Conservation (phyloP, 176 grass and related monocot species). For the Zea luxurians region DNA sequence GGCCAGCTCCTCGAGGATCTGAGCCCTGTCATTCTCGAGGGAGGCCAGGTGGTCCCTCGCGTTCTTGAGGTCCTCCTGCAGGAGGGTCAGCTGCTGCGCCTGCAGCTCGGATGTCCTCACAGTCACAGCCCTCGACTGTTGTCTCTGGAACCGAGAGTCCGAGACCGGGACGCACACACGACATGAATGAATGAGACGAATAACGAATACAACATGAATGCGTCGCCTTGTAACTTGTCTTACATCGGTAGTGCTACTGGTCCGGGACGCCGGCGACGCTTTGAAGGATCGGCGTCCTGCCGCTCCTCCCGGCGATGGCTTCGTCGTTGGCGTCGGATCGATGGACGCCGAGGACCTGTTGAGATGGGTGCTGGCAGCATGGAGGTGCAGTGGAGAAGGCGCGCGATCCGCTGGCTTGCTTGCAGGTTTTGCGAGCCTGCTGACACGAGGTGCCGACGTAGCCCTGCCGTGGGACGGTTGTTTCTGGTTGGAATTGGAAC, state of each 20-base stretch:
- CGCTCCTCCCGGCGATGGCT: slow-evolving; percentile 28
- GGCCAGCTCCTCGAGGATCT: slow-evolving; percentile 51
- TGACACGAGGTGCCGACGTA: slow-evolving; percentile 48
- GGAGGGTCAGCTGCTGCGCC: slow-evolving; percentile 47
- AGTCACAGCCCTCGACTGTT: slow-evolving; percentile 34
- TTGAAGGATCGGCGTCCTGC: slow-evolving; percentile 53
- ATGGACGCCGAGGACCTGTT: slow-evolving; percentile 51
- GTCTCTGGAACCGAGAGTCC: slow-evolving; percentile 60
- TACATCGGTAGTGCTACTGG: slow-evolving; percentile 39
- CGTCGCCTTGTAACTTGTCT: not conserved
- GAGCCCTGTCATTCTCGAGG: slow-evolving; percentile 54
- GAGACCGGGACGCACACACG: not conserved
- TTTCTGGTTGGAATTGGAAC: slow-evolving; percentile 41
- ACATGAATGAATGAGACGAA: not conserved
- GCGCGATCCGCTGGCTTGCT: slow-evolving; percentile 43
- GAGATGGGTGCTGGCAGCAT: not conserved
- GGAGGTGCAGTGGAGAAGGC: slow-evolving; percentile 45
- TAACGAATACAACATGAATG: not conserved
- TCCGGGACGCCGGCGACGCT: slow-evolving; percentile 22
- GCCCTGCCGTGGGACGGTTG: slow-evolving; percentile 35
- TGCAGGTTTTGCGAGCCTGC: slow-evolving; percentile 41
- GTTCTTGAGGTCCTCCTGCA: slow-evolving; percentile 65
- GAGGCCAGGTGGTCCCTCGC: slow-evolving; percentile 48
- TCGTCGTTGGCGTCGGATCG: slow-evolving; percentile 29
- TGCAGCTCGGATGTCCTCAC: slow-evolving; percentile 61